These are phyloP conservation scores for Gryganskiella cystojenkinii DNA, from an alignment of 192 early-diverging fungal species.

Conservation along the genomic window DNA sequence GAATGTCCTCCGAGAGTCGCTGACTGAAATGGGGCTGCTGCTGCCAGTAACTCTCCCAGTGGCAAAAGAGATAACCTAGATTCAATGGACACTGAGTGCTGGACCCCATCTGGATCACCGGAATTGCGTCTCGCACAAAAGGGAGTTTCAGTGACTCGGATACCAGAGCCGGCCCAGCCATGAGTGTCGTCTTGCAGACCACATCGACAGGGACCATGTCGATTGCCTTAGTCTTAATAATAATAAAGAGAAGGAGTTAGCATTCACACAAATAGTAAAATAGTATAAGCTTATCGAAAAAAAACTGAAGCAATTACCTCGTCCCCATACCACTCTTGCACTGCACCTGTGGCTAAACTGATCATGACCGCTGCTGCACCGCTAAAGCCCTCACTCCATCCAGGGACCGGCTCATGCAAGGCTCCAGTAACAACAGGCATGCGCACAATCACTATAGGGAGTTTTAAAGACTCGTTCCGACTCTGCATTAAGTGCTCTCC, in stretches of 20 bases:
- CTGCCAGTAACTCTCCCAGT: neutral
- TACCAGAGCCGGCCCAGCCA: no score
- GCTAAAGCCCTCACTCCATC: conserved; percentile 4
- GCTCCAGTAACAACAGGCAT: neutral
- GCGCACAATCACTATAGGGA: conserved; percentile 14
- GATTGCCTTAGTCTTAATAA: neutral
- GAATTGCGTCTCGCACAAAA: no score
- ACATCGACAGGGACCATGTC: conserved; percentile 3
- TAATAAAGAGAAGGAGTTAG: no score
- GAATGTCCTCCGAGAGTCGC: neutral
- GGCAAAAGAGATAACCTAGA: neutral
- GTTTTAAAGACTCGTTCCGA: neutral
- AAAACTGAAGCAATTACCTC: conserved; percentile 3
- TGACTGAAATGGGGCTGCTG: neutral
- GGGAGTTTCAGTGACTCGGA: no score
- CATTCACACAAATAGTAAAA: no score
- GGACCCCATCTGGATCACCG: neutral
- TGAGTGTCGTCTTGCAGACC: neutral
- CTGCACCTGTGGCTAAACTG: neutral
- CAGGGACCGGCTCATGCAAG: conserved; percentile 4
- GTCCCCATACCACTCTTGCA: conserved; percentile 17
- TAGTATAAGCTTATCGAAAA: no score
- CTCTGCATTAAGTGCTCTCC: conserved; percentile 4
- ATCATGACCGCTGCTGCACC: neutral
- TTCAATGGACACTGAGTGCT: neutral